Conservation (phyloP, 2,329 filamentous ascomycete genomes). For the Diaporthe ilicicola region DNA sequence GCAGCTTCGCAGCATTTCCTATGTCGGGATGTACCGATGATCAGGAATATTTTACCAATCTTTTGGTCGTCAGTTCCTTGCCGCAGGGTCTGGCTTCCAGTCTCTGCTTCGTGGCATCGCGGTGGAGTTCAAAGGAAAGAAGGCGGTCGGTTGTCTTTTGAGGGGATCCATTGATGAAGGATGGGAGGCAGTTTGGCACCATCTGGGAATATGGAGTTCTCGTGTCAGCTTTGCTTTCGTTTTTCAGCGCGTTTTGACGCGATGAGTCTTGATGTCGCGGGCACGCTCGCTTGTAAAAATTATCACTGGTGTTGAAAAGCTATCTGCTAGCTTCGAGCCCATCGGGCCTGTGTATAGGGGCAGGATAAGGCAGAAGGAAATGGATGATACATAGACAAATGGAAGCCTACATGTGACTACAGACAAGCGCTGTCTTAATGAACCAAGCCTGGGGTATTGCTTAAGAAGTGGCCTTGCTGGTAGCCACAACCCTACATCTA, state of each 20-base stretch:
- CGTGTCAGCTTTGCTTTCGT: conserved; percentile 4
- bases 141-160: not conserved
- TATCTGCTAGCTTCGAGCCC: not conserved
- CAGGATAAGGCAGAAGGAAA: not conserved
- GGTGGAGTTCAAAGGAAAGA: conserved; percentile 14
- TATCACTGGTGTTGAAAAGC: not conserved
- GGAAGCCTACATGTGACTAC: not conserved
- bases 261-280: not conserved
- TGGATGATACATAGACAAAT: conserved; percentile 7
- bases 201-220: conserved; percentile 18
- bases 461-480: not conserved
- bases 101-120: conserved; percentile 12
- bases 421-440: not conserved
- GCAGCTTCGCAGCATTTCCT: conserved; percentile 31
- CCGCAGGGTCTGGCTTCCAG: conserved; percentile 16
- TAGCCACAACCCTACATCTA: too few species aligned
- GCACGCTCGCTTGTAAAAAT: not conserved
- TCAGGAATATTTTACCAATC: not conserved
- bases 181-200: not conserved
- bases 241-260: not conserved
- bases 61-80: conserved; percentile 8
- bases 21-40: not conserved
- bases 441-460: not conserved
- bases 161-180: not conserved
- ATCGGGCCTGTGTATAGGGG: not conserved